Evolutionary conservation across 208 protist species (phyloP).

Genomic region (Trypanosoma mega): DNA sequence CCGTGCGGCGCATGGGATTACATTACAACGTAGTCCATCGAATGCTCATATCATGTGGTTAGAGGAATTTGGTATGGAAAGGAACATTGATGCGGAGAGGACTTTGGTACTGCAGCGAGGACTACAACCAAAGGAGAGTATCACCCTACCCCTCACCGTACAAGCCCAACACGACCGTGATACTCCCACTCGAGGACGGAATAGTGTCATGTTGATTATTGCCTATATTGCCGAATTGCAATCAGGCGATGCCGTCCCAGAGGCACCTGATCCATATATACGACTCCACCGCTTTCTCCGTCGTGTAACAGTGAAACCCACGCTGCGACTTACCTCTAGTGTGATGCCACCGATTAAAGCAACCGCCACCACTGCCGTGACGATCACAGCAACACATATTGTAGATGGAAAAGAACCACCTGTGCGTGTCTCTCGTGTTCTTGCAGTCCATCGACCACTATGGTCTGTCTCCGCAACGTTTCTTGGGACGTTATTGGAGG

Average conservation of each 20-base stretch:
- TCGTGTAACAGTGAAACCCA: constrained; percentile 57
- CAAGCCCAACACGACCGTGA: constrained; percentile 64
- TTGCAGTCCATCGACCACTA: constrained; percentile 50
- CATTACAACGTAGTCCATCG: constrained; percentile 65
- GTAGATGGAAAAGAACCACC: constrained; percentile 20
- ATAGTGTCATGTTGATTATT: constrained; percentile 63
- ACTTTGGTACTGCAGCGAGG: constrained; percentile 43
- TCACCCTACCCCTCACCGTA: constrained; percentile 42
- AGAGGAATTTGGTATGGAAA: constrained; percentile 34
- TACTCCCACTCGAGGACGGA: constrained; percentile 39
- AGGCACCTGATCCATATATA: constrained; percentile 17
- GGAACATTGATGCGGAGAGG: constrained; percentile 45
- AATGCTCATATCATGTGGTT: constrained; percentile 72
- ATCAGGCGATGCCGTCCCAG: not conserved
- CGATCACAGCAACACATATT: constrained; percentile 57
- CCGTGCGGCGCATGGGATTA: constrained; percentile 52
- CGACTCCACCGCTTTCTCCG: constrained; percentile 77
- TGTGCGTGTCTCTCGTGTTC: constrained; percentile 50
- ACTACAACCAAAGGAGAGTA: constrained; percentile 43
- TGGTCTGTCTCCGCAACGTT: constrained; percentile 44
- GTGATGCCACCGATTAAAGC: constrained; percentile 61
- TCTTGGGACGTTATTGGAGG: constrained; percentile 28
- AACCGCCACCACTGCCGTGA: constrained; percentile 35
- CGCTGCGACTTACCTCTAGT: constrained; percentile 58
- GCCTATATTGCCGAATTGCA: constrained; percentile 37